A percentile compares a stretch with the other conserved stretches of the same genome.
Conservation (phyloP, 2,329 filamentous ascomycete species). For the Ascochyta clinopodiicola region DNA sequence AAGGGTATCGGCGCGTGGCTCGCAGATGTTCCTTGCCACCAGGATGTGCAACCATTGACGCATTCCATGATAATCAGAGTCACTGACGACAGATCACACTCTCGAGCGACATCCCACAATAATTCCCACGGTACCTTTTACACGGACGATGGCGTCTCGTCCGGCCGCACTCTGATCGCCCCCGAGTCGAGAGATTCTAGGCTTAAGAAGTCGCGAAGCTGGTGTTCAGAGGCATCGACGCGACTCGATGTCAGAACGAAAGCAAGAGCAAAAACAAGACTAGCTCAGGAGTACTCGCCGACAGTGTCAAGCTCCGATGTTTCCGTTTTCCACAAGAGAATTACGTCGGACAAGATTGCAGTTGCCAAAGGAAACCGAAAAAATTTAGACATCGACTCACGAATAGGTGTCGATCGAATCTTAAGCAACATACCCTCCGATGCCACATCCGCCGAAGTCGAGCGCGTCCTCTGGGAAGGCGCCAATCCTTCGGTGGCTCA, state of each 20-base stretch:
- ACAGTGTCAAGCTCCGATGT: slow-evolving; percentile 35
- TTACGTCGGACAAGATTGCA: slow-evolving; percentile 39
- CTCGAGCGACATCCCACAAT: slow-evolving; percentile 20
- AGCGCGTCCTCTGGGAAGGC: slow-evolving; percentile 40
- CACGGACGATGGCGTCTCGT: slow-evolving; percentile 36
- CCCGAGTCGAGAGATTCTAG: slow-evolving; percentile 22
- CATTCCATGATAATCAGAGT: slow-evolving; percentile 27
- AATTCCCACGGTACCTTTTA: slow-evolving; percentile 40
- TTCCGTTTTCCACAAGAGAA: slow-evolving; percentile 34
- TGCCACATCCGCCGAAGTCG: slow-evolving; percentile 33
- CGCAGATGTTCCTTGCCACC: slow-evolving; percentile 34
- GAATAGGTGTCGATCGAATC: slow-evolving; percentile 37
- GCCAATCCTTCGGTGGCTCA: slow-evolving; percentile 40
- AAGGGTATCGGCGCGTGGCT: slow-evolving; percentile 41
- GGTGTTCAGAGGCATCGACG: slow-evolving; percentile 30
- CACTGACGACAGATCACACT: slow-evolving; percentile 13
- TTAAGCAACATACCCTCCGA: slow-evolving; percentile 34
- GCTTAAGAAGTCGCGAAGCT: slow-evolving; percentile 30
- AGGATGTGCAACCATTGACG: slow-evolving; percentile 25
- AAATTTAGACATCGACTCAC: slow-evolving; percentile 31
- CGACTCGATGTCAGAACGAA: slow-evolving; percentile 13
- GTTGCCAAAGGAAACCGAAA: slow-evolving; percentile 37
- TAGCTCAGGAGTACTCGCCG: slow-evolving; percentile 24
- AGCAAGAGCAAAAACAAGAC: slow-evolving; percentile 18
- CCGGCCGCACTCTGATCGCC: slow-evolving; percentile 25